These are phyloP conservation scores for Zasmidium citrigriseum DNA, from an alignment of 2,329 filamentous ascomycete genomes.

Conservation along the genomic window DNA sequence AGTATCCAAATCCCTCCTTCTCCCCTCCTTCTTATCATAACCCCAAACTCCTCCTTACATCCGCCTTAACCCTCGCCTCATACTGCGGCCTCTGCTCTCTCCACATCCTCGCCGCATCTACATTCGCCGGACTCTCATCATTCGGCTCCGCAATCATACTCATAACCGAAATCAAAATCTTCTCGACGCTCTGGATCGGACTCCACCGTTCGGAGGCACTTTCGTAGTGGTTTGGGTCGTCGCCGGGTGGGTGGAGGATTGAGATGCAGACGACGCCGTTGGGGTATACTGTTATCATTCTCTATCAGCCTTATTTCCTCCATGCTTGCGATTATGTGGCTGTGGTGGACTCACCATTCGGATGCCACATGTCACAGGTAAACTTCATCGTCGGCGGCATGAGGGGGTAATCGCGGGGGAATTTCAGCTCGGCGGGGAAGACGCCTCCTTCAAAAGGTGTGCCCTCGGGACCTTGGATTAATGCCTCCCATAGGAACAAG, in stretches of 20 bases:
- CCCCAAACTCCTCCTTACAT: conserved; percentile 77
- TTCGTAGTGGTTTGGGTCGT: conserved; percentile 98
- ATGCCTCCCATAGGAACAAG: conserved; percentile 91
- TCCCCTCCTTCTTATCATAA: conserved; percentile 51
- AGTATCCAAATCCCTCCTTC: not conserved
- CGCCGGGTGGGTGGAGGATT: conserved; percentile 94
- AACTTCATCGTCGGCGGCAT: conserved; percentile 97
- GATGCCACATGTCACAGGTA: conserved; percentile 90
- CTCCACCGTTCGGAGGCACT: conserved; percentile 94
- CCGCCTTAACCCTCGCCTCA: conserved; percentile 79
- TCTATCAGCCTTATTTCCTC: not conserved
- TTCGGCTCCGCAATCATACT: conserved; percentile 98
- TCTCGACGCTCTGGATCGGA: conserved; percentile 95
- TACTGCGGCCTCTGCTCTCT: conserved; percentile 80
- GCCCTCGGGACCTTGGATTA: conserved; percentile 92
- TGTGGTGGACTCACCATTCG: conserved; percentile 70
- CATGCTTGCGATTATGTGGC: not conserved
- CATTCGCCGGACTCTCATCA: conserved; percentile 93
- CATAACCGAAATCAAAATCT: conserved; percentile 95
- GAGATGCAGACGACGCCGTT: conserved; percentile 94
- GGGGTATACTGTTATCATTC: conserved; percentile 68
- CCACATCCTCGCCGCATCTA: conserved; percentile 97
- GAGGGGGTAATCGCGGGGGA: conserved; percentile 95
- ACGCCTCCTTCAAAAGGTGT: conserved; percentile 96
- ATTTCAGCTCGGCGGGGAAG: conserved; percentile 91